These are phyloP conservation scores for Grosmannia penicillata DNA, from an alignment of 2,329 filamentous ascomycete genomes.

Conservation along the genomic window DNA sequence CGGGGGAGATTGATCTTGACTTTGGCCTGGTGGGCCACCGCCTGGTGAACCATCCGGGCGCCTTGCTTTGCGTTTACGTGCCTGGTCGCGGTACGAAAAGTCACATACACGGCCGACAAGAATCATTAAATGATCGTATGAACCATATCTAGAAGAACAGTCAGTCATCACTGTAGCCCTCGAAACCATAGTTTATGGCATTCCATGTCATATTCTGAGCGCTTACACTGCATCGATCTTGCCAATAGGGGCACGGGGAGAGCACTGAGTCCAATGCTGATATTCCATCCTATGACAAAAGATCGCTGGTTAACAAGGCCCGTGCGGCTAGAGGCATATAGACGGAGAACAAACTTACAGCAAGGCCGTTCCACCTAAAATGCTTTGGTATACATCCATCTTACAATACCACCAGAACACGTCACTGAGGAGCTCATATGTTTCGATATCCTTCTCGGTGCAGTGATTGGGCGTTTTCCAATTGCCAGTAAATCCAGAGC, in stretches of 20 bases:
- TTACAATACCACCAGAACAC: conserved; percentile 94
- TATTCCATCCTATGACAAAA: conserved; percentile 54
- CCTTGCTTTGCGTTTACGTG: conserved; percentile 58
- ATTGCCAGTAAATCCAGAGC: neutral
- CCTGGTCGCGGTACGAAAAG: conserved; percentile 64
- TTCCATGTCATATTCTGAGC: no score
- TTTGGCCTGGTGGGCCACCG: conserved; percentile 2
- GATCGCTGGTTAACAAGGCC: no score
- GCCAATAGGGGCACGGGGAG: conserved; percentile 68
- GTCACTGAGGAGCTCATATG: conserved; percentile 69
- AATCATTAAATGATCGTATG: conserved; percentile 75
- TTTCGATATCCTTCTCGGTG: conserved; percentile 53
- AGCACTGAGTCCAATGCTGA: conserved; percentile 70
- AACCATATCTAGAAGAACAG: conserved; percentile 54
- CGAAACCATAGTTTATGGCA: no score
- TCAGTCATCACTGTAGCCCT: no score
- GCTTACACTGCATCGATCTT: conserved; percentile 56
- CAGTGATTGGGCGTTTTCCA: conserved; percentile 13
- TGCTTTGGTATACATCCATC: conserved; percentile 83
- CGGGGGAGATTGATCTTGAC: conserved; percentile 22
- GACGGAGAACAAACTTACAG: conserved; percentile 57
- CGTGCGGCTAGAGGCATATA: no score
- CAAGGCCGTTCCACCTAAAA: conserved; percentile 70
- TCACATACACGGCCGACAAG: conserved; percentile 65
- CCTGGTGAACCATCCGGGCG: conserved; percentile 19